Conservation (phyloP, 306 rosid genomes). For the Corylus heterophylla region DNA sequence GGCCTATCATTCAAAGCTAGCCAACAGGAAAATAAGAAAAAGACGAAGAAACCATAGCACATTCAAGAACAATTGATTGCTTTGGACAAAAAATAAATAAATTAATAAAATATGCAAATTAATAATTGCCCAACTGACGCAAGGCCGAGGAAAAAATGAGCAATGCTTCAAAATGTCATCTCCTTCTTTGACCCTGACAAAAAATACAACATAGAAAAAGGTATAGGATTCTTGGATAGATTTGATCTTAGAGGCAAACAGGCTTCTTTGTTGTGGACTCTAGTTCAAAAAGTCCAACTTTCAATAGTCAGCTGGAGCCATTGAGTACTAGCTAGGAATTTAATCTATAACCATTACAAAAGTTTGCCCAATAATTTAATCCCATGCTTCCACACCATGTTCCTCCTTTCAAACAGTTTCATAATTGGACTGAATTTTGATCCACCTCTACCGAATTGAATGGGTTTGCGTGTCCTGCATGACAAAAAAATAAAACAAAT, state of each 20-base stretch:
- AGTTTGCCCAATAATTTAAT: conserved; percentile 25
- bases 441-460: conserved; percentile 40
- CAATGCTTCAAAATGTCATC: conserved; percentile 4
- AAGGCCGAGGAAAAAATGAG: background rate
- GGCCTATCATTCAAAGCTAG: background rate
- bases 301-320: background rate
- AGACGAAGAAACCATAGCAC: background rate
- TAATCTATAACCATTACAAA: conserved; percentile 6
- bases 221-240: background rate
- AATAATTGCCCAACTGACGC: background rate
- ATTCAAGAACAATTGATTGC: background rate
- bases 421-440: conserved; percentile 27
- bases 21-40: background rate
- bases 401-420: conserved; percentile 37
- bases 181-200: background rate
- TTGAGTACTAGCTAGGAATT: background rate
- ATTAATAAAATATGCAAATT: background rate
- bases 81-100: background rate
- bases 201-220: background rate
- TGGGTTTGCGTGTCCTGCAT: conserved; percentile 65
- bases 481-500: conserved; percentile 31
- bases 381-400: conserved; percentile 28
- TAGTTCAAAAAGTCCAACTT: background rate
- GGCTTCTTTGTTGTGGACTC: background rate
- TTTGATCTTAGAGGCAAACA: background rate